phyloP scores from a whole-genome alignment of 106 monocot genomes.

The Dendrobium nobile region DNA sequence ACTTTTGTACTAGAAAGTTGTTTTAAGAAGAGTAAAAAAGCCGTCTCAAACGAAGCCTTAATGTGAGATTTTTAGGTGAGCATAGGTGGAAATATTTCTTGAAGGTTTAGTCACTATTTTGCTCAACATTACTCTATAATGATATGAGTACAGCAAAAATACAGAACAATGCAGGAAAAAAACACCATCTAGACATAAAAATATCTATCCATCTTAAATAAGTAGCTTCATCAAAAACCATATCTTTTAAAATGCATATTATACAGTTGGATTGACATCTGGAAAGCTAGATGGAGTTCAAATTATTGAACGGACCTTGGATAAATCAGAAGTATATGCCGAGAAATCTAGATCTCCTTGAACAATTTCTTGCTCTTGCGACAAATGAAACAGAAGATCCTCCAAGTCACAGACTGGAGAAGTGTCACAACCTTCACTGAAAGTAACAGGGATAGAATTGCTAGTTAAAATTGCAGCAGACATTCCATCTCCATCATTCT shows the following conservation, averaged over 20 bases:
- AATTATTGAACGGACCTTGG: background rate
- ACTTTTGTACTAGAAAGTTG: too few relatives aligned
- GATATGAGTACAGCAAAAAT: too few relatives aligned
- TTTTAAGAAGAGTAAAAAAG: too few relatives aligned
- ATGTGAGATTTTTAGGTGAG: background rate
- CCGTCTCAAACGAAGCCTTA: too few relatives aligned
- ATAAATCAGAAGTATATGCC: conserved; percentile 31
- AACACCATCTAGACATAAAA: background rate
- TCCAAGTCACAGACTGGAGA: conserved; percentile 29
- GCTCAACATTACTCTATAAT: too few relatives aligned
- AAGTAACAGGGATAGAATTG: background rate
- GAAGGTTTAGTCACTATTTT: too few relatives aligned
- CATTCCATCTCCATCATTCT: background rate
- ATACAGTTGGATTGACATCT: background rate
- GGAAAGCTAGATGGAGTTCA: background rate
- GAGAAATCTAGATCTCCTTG: conserved; percentile 13
- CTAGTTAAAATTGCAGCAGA: background rate
- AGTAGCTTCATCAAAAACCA: background rate
- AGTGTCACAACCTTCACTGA: background rate
- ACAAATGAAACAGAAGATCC: conserved; percentile 26
- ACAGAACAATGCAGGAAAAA: background rate
- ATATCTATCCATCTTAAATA: background rate
- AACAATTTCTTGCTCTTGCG: conserved; percentile 13
- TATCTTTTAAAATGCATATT: background rate
- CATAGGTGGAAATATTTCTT: too few relatives aligned